Base-by-base conservation (phyloP, 306 rosid species). In the Trichosanthes cucumerina region DNA sequence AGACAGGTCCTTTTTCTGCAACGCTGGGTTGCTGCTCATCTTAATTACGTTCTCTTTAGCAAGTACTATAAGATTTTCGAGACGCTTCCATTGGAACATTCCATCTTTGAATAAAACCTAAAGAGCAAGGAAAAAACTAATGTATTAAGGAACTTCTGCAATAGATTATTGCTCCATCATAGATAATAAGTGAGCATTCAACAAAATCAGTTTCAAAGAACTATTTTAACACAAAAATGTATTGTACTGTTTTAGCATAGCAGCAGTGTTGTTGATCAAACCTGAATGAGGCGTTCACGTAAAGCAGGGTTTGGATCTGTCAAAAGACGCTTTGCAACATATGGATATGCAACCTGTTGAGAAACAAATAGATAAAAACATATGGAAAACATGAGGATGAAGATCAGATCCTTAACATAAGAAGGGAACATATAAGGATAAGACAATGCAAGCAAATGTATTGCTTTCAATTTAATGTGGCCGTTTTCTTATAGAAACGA, bases 261-360 rank as follows among this genome's bases (percentile, higher is more conserved):
- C 65, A 81, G 52, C 71, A 82, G 62, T 68, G 60, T 79, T 79
- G 50, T 43, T 79, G 63, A 80, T 87, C 93, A 78, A 15, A 92
- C 99, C 96, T 96, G 99, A 82, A 92, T 85, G 81, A 96, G 99
- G 56, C 99, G 97, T 85, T 90, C 98, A 9, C 99, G 97, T 58
- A 96, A 87, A 81, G 99, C 98, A 14, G 99, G 99, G 83, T 96
- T 88, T 70, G 99, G 99, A 78, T 96, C 99, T 58, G 98, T 96
- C 54, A 96, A 81, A 75, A 96, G 91, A 70, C 99, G 91, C 87
- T 96, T 96, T 44, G 99, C 99, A 81, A 96, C 87, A 75, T 96
- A 96, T 80, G 99, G 99, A 87, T 92, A 96, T 63, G 99, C 99
- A 78, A 96, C 99, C 99, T 96, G 83, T 80, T 84, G 79, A 80